Conservation (phyloP, 495 filamentous ascomycete species). For the Glutinoglossum americanum region DNA sequence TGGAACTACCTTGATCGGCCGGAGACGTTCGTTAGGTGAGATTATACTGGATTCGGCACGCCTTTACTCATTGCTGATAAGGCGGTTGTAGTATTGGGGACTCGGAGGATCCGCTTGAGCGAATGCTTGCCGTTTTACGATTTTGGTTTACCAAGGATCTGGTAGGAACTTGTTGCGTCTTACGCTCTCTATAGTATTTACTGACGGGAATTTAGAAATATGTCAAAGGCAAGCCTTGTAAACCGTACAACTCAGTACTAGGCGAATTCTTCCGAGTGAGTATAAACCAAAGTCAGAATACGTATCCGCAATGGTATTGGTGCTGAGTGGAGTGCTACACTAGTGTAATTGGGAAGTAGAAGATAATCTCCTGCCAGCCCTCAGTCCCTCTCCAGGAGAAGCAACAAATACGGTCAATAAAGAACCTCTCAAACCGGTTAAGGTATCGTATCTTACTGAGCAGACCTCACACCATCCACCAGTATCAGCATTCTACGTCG, state of each 20-base stretch:
- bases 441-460: constrained; percentile 83
- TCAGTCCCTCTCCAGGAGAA: constrained; percentile 14
- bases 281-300: constrained; percentile 4
- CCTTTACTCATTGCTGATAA: neutral
- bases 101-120: constrained; percentile 71
- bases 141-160: constrained; percentile 99
- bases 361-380: constrained; percentile 32
- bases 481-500: constrained; percentile 86
- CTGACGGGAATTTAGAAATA: constrained; percentile 42
- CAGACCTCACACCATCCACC: constrained; percentile 98
- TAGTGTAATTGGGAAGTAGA: constrained; percentile 89
- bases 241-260: constrained; percentile 90
- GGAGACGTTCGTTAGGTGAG: constrained; percentile 63
- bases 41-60: neutral
- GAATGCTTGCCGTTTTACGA: constrained; percentile 77
- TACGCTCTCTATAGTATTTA: neutral
- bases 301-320: constrained; percentile 1
- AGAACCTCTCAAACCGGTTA: constrained; percentile 33
- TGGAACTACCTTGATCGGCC: constrained; percentile 96
- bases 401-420: constrained; percentile 11
- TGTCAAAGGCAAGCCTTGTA: constrained; percentile 93
- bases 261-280: constrained; percentile 93
- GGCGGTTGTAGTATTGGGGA: constrained; percentile 54
- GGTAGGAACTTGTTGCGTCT: constrained; percentile 20
- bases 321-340: neutral